A percentile compares a stretch with the other conserved stretches of the same genome.
Evolutionary conservation across 2,329 filamentous ascomycete genomes (phyloP).

Genomic region (Myriosclerotinia duriaeana): DNA sequence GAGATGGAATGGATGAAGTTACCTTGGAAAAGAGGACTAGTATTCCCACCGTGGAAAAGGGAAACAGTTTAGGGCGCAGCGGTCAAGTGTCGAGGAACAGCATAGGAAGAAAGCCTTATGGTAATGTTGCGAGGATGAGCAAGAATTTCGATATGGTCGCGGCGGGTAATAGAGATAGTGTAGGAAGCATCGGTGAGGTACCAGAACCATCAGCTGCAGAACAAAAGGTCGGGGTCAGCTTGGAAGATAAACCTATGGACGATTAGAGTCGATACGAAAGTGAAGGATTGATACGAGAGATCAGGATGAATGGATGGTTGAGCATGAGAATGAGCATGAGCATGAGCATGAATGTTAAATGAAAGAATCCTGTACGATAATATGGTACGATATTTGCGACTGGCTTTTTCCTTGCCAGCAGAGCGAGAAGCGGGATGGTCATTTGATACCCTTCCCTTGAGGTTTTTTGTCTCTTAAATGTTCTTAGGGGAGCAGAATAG

Average conservation of each 20-base stretch:
- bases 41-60: constrained; percentile 50
- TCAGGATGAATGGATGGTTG: background rate
- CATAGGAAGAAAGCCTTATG: constrained; percentile 17
- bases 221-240: constrained; percentile 15
- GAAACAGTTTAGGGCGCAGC: constrained; percentile 60
- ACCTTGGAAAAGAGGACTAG: constrained; percentile 38
- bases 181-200: constrained; percentile 13
- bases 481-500: background rate
- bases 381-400: constrained; percentile 15
- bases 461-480: background rate
- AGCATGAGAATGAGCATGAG: constrained; percentile 5
- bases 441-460: constrained; percentile 20
- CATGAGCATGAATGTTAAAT: constrained; percentile 15
- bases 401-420: constrained; percentile 13
- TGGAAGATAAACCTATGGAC: constrained; percentile 18
- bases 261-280: constrained; percentile 1
- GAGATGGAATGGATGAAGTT: constrained; percentile 30
- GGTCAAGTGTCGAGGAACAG: constrained; percentile 12
- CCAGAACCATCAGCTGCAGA: constrained; percentile 9
- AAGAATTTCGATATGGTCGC: constrained; percentile 15
- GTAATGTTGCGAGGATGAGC: constrained; percentile 19
- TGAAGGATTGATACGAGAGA: background rate
- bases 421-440: constrained; percentile 14
- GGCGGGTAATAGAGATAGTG: constrained; percentile 12
- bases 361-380: constrained; percentile 20